Conservation (phyloP, 1,284 basidiomycete genomes). For the Porogramme epimiltina region DNA sequence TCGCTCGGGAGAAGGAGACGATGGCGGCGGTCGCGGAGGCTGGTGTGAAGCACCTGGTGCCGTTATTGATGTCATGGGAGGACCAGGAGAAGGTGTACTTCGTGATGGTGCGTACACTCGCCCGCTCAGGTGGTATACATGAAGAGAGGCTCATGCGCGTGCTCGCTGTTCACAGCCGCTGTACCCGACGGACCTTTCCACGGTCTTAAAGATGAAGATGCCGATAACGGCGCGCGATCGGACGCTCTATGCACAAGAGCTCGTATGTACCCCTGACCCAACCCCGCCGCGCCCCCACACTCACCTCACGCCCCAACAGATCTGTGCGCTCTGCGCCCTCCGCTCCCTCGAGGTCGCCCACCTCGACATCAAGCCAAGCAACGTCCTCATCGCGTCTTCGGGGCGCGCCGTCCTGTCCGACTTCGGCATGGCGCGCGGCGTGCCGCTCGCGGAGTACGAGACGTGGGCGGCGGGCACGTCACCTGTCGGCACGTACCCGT, state of each 20-base stretch:
- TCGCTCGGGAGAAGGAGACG: neutral
- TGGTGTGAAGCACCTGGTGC: constrained; percentile 1
- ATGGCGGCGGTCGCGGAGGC: neutral
- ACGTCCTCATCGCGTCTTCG: constrained; percentile 22
- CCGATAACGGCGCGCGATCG: neutral
- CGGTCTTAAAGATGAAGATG: neutral
- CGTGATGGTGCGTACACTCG: constrained; percentile 9
- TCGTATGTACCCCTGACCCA: neutral
- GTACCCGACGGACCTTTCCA: neutral
- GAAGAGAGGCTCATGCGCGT: too few relatives aligned
- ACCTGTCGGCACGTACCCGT: neutral
- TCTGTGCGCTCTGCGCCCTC: constrained; percentile 21
- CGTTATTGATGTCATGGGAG: constrained; percentile 6
- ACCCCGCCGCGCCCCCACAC: neutral
- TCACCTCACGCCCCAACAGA: constrained; percentile 7
- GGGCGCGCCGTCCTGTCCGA: constrained; percentile 26
- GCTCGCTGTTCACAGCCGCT: neutral
- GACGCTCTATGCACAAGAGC: constrained; percentile 1
- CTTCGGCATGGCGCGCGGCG: constrained; percentile 29
- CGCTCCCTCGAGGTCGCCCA: constrained; percentile 19
- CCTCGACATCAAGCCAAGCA: constrained; percentile 30
- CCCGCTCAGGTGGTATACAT: too few relatives aligned
- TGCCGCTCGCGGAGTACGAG: constrained; percentile 36
- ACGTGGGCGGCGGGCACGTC: neutral
- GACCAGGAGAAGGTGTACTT: constrained; percentile 3